Base-by-base conservation (phyloP, 192 early-diverging fungal genomes). In the Phycomyces blakesleeanus region DNA sequence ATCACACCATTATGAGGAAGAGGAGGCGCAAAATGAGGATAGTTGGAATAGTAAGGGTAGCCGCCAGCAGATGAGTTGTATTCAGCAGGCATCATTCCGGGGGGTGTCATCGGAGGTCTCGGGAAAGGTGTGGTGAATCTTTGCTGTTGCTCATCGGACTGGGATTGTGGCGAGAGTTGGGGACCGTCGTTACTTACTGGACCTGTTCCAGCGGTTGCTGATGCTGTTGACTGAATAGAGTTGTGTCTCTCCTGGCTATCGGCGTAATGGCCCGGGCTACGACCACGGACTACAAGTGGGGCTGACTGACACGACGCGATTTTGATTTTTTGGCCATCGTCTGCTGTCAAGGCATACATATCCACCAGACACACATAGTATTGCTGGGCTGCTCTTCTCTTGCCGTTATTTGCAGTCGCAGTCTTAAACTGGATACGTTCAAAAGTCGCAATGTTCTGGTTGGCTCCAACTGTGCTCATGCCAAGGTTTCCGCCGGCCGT, bases 401-500 rank as follows among this genome's bases (percentile, higher is more conserved):
- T 89, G 51, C 90, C 90, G 65, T 93, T 94, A 74, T 94, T 96
- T 34, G 90, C 89, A 0, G 94, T 96, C 25, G 93, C 93, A 0
- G 87, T 83, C 68, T 94, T 95, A 82, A 96, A 96, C 78, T 96
- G 94, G 7, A 96, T 73, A 3, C 94, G 82, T 52, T 96, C 92
- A 68, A 90, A 96, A 34, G 88, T 87, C 1, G 81, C 87, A 0
- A 80, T 66, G 55, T 63, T 72, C 55, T 78, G 67, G 29, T 59
- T 68, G 59, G 41, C 56, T 21, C 55, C 55, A 3, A 65, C 40
- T 5, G 54, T 56, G 18, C 55, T 57, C 5, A 65, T 52, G 3
- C 47, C 18, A 12, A 76, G 40, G 52, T 67, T 72, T 0, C 75
- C 78, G 34, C 78, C 84, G 25, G 81, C 65, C 20, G 78, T 70